Evolutionary conservation across 441 rosid genomes (phyloP).

Genomic region (Isatis lusitanica): DNA sequence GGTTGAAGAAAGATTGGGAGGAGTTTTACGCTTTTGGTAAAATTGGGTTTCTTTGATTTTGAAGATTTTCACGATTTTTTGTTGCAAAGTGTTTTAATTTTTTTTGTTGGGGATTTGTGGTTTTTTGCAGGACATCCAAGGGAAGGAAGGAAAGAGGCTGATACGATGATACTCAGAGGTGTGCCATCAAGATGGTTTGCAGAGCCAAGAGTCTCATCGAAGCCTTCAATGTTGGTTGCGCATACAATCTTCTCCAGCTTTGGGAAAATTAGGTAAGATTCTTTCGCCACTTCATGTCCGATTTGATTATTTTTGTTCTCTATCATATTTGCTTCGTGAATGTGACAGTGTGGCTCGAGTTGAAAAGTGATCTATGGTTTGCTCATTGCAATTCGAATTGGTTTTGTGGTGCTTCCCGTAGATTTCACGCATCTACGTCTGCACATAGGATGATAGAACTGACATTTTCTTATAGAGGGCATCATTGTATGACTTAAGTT

Average conservation of each 20-base stretch:
- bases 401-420: background rate
- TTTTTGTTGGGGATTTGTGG: background rate
- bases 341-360: background rate
- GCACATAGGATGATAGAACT: background rate
- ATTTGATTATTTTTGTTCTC: background rate
- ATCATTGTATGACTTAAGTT: no score
- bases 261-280: slow-evolving; percentile 76
- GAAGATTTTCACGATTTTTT: background rate
- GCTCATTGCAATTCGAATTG: background rate
- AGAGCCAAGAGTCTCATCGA: slow-evolving; percentile 90
- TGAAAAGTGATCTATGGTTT: background rate
- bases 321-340: background rate
- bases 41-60: slow-evolving; percentile 40
- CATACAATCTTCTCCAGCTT: slow-evolving; percentile 84
- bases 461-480: background rate
- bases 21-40: slow-evolving; percentile 67
- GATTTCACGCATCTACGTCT: background rate
- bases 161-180: slow-evolving; percentile 71
- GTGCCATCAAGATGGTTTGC: slow-evolving; percentile 95
- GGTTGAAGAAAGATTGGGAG: slow-evolving; percentile 80
- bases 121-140: slow-evolving; percentile 54
- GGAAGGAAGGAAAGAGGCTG: slow-evolving; percentile 70
- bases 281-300: background rate
- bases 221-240: slow-evolving; percentile 89
- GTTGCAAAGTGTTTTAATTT: slow-evolving; percentile 12